Base-by-base conservation (phyloP, 2,329 filamentous ascomycete genomes). In the Trematosphaeria pertusa region DNA sequence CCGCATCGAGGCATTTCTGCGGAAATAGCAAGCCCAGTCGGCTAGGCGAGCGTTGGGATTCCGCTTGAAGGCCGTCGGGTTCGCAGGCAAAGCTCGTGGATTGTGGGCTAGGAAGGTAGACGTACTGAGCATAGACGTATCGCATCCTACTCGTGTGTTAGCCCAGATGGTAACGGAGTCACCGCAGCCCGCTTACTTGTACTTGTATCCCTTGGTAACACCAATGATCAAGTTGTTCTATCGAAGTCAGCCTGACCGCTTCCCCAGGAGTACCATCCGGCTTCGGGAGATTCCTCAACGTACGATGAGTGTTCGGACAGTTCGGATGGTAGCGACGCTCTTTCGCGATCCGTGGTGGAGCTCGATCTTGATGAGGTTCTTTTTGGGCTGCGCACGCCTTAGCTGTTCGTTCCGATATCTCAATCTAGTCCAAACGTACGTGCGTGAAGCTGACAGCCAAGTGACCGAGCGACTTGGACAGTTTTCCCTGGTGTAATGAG, bases 151-250 rank as follows among this genome's bases (percentile, higher is more conserved):
- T 9, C 12, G 5, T 22, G 7, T 24, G 31, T 62, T 57, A 61
- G 57, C 46, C 33, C 11, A 14, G 34, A 17, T 22, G 18, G 26
- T 11, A 24, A 11, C 10, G 22, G 11, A 1, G 2, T 1, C n/a
- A 24, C 17, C 11, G 6, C 1, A 24, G 12, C 6, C n/a, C 10
- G 35, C 60, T 43, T 49, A 63, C 58, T 99, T 99, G 89, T 99
- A 99, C 84, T 95, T 95, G 90, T 88, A 99, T 69, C 94, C 94
- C 85, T 93, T 96, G 78, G 94, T 99, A 66, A 99, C 94, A 79
- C 94, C 94, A 72, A 92, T 87, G 79, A 99, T 89, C 81, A 99
- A 78, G 88, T 99, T 99, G 86, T 95, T 90, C 66, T 69, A 43
- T 24, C 48, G 37, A 48, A 43, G 57, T 69, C 53, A 67, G 65